These are phyloP conservation scores for Ilex paraguariensis DNA, from an alignment of 305 asterid species.

Conservation along the genomic window DNA sequence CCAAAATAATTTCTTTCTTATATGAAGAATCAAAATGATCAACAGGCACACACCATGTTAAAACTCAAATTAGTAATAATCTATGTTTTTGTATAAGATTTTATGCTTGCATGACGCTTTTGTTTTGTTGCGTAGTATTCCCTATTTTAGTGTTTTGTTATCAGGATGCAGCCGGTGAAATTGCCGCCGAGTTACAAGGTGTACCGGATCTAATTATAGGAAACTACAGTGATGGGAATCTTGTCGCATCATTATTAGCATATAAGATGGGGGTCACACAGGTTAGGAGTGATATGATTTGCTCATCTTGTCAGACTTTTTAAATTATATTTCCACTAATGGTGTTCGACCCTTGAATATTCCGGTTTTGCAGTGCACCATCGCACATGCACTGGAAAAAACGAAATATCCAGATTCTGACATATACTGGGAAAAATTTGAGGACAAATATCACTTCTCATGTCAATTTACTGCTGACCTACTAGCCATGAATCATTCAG, in stretches of 20 bases:
- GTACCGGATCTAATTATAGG: constrained; percentile 83
- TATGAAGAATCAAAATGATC: no score
- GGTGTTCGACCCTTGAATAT: no score
- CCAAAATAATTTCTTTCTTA: no score
- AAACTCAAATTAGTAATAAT: no score
- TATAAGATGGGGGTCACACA: constrained; percentile 91
- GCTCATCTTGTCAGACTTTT: no score
- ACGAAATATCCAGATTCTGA: constrained; percentile 99
- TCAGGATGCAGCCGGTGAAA: constrained; percentile 83
- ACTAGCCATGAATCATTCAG: constrained; percentile 91
- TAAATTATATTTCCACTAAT: no score
- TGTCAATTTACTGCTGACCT: constrained; percentile 96
- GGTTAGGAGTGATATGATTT: constrained; percentile 30
- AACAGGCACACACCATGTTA: no score
- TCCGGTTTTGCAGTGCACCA: constrained; percentile 59
- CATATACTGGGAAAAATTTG: constrained; percentile 80
- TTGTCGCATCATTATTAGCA: constrained; percentile 85
- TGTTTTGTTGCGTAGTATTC: neutral
- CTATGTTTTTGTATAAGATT: no score
- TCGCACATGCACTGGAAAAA: constrained; percentile 97
- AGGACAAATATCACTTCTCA: constrained; percentile 92
- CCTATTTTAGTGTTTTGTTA: constrained; percentile 11
- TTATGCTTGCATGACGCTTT: neutral
- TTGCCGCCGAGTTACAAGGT: constrained; percentile 88
- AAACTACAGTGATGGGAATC: constrained; percentile 97